phyloP scores from a whole-genome alignment of 768 basidiomycete species.

The Coprinellus micaceus region DNA sequence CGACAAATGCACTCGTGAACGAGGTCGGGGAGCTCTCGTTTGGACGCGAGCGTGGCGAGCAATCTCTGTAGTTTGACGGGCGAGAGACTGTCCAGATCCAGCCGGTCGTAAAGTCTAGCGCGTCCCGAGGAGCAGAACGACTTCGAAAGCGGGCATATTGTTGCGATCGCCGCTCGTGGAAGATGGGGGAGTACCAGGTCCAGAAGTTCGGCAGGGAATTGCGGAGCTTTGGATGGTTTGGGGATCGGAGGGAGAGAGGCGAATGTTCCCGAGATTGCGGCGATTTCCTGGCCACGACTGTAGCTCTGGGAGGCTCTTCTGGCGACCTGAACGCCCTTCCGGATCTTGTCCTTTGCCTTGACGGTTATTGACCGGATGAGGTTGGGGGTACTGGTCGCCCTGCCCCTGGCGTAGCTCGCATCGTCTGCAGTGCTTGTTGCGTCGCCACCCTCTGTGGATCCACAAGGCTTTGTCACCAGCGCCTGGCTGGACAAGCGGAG shows the following conservation, averaged over 20 bases:
- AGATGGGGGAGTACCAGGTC: conserved; percentile 31
- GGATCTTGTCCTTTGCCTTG: not conserved
- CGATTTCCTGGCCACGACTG: not conserved
- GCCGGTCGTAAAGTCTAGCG: conserved; percentile 26
- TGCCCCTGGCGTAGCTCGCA: too few relatives aligned
- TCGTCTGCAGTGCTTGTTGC: too few relatives aligned
- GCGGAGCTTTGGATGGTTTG: not conserved
- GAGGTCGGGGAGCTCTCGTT: conserved; percentile 37
- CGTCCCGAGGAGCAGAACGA: conserved; percentile 32
- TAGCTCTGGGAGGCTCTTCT: too few relatives aligned
- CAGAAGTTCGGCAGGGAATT: conserved; percentile 33
- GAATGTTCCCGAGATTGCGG: not conserved
- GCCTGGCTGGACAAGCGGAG: not conserved
- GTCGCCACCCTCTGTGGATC: too few relatives aligned
- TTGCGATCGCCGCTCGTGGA: conserved; percentile 26
- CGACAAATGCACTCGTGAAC: conserved; percentile 38
- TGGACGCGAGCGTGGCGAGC: conserved; percentile 33
- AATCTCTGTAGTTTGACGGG: conserved; percentile 30
- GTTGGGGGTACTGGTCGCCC: too few relatives aligned
- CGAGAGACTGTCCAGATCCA: conserved; percentile 33
- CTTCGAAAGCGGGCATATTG: conserved; percentile 29
- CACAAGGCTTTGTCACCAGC: not conserved
- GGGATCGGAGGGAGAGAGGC: not conserved
- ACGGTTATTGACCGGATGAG: too few relatives aligned
- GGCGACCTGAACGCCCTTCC: not conserved